Conservation (phyloP, 106 monocot genomes). For the Dioscorea alata region DNA sequence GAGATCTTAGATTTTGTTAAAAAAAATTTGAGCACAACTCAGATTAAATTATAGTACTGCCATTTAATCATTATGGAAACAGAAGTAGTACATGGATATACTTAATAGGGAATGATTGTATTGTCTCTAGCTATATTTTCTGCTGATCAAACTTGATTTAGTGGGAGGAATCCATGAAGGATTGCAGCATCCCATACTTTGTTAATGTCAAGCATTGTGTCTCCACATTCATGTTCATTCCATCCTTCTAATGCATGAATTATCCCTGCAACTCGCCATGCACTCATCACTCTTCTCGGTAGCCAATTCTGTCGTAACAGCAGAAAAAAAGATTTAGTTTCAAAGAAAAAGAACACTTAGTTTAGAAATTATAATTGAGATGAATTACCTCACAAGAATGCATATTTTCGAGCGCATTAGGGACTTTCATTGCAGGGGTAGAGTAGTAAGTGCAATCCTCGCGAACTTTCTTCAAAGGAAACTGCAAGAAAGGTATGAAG, state of each 20-base stretch:
- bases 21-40: too few species aligned
- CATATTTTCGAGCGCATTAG: constrained; percentile 54
- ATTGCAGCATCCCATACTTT: constrained; percentile 40
- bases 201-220: constrained; percentile 21
- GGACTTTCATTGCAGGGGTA: constrained; percentile 71
- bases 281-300: constrained; percentile 61
- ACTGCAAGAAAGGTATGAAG: constrained; percentile 65
- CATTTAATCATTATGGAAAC: too few species aligned
- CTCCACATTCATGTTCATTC: constrained; percentile 41
- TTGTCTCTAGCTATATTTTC: too few species aligned
- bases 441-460: constrained; percentile 57
- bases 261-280: constrained; percentile 54
- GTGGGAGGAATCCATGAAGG: constrained; percentile 36
- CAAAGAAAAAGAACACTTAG: neutral
- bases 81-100: too few species aligned
- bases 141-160: constrained; percentile 8
- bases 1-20: too few species aligned
- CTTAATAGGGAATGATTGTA: too few species aligned
- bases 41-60: too few species aligned
- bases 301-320: constrained; percentile 30
- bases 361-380: neutral
- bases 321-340: neutral
- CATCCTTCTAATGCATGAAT: constrained; percentile 52
- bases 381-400: constrained; percentile 70
- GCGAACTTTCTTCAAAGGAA: constrained; percentile 45